Percentiles rank a stretch among this genome's conserved stretches.
These are phyloP conservation scores for Fusarium napiforme DNA, from an alignment of 2,329 filamentous ascomycete species.

Conservation along the genomic window DNA sequence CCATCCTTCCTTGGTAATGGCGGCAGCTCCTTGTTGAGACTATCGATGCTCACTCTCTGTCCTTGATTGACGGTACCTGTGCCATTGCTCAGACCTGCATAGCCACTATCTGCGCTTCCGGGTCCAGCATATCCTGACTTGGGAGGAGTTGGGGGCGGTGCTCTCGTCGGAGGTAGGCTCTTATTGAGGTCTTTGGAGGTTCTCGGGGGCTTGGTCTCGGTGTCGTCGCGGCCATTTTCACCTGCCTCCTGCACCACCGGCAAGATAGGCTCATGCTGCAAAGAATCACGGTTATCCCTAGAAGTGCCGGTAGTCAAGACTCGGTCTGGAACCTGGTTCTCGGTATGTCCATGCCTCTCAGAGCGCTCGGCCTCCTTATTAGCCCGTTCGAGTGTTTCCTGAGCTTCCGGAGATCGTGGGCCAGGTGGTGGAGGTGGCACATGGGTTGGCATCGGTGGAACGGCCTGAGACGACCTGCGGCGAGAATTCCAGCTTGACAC, in stretches of 20 bases:
- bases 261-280: constrained; percentile 68
- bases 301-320: constrained; percentile 58
- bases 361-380: constrained; percentile 52
- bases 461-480: constrained; percentile 46
- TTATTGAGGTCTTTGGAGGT: constrained; percentile 53
- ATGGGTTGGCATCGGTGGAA: constrained; percentile 60
- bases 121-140: constrained; percentile 52
- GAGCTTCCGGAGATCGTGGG: constrained; percentile 51
- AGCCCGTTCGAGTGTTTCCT: constrained; percentile 55
- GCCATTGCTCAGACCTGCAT: constrained; percentile 52
- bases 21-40: constrained; percentile 69
- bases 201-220: constrained; percentile 52
- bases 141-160: constrained; percentile 52
- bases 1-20: constrained; percentile 59
- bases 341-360: constrained; percentile 48
- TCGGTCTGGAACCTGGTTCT: constrained; percentile 70
- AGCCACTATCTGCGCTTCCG: constrained; percentile 61
- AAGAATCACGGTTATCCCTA: constrained; percentile 63
- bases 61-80: constrained; percentile 47
- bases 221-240: constrained; percentile 65
- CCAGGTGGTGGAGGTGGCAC: constrained; percentile 56
- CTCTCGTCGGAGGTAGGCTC: constrained; percentile 57
- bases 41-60: constrained; percentile 62
- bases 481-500: constrained; percentile 53
- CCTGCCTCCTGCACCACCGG: constrained; percentile 93